These are phyloP conservation scores for Zangia roseola DNA, from an alignment of 768 basidiomycete genomes.

Conservation along the genomic window DNA sequence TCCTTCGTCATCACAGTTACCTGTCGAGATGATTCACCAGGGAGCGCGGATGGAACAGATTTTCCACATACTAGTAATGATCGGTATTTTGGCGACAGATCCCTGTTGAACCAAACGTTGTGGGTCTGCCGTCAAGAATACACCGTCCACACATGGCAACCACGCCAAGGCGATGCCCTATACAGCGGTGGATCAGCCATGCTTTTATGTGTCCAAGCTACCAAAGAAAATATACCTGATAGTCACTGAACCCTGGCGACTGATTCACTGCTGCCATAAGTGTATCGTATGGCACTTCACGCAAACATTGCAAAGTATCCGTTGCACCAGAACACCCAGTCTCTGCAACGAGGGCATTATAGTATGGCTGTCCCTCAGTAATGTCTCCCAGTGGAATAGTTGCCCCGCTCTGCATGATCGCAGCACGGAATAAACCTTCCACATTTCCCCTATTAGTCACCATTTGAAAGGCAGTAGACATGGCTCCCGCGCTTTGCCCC, in stretches of 20 bases:
- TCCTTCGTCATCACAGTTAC: slow-evolving; percentile 43
- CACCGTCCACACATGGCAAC: too few relatives aligned
- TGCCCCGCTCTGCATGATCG: slow-evolving; percentile 42
- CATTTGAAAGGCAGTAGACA: too few relatives aligned
- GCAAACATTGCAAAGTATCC: slow-evolving; percentile 36
- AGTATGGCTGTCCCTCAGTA: slow-evolving; percentile 23
- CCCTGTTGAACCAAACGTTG: slow-evolving; percentile 35
- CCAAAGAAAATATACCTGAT: slow-evolving; percentile 27
- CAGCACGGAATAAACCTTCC: slow-evolving; percentile 26
- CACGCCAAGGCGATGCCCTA: too few relatives aligned
- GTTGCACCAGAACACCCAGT: slow-evolving; percentile 29
- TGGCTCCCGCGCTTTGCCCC: too few relatives aligned
- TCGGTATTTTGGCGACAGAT: slow-evolving; percentile 8
- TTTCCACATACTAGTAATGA: slow-evolving; percentile 2
- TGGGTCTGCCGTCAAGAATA: slow-evolving; percentile 32
- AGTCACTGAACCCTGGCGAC: slow-evolving; percentile 31
- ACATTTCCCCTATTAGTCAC: too few relatives aligned
- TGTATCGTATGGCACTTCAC: slow-evolving; percentile 26
- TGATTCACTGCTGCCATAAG: slow-evolving; percentile 34
- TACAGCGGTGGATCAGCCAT: slow-evolving; percentile 38
- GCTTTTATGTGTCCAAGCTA: slow-evolving; percentile 22
- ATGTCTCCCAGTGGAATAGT: slow-evolving; percentile 27
- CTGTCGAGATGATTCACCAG: too few relatives aligned
- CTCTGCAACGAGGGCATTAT: slow-evolving; percentile 30
- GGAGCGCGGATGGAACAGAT: slow-evolving; percentile 4